Percentiles rank a stretch among this genome's conserved stretches.
These are phyloP conservation scores for Pseudogymnoascus sp. DNA, from an alignment of 2,329 filamentous ascomycete species.

Conservation along the genomic window DNA sequence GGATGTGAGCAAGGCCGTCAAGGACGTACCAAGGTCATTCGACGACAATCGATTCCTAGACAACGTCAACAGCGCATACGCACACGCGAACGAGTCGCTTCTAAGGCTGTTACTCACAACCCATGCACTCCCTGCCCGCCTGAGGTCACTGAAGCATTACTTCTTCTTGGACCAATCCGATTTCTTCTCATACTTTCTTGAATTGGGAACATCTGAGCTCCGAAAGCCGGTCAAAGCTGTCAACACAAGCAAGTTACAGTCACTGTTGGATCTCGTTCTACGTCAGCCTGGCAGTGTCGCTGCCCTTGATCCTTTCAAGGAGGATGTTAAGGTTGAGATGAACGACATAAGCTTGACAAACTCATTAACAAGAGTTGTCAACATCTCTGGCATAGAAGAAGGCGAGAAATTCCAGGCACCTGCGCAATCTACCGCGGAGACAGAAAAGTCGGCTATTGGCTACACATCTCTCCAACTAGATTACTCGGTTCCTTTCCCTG, in stretches of 20 bases:
- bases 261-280: conserved; percentile 86
- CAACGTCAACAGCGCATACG: conserved; percentile 92
- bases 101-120: conserved; percentile 87
- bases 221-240: conserved; percentile 82
- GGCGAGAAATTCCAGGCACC: conserved; percentile 74
- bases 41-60: conserved; percentile 88
- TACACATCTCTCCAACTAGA: conserved; percentile 92
- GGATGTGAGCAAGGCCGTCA: conserved; percentile 80
- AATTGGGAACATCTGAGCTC: conserved; percentile 81
- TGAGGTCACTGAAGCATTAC: conserved; percentile 93
- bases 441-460: conserved; percentile 79
- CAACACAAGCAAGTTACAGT: conserved; percentile 90
- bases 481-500: conserved; percentile 87
- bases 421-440: conserved; percentile 58
- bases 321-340: conserved; percentile 96
- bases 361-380: conserved; percentile 91
- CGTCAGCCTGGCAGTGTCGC: conserved; percentile 95
- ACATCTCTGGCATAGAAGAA: conserved; percentile 90
- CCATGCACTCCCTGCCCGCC: conserved; percentile 77
- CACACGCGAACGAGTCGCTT: conserved; percentile 88
- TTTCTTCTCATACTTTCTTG: conserved; percentile 96
- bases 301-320: conserved; percentile 92
- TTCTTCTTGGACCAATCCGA: conserved; percentile 98
- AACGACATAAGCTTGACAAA: conserved; percentile 90
- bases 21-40: conserved; percentile 84